Percentiles rank a stretch among this genome's conserved stretches.
These are phyloP conservation scores for Trichoderma cornu-damae DNA, from an alignment of 2,329 filamentous ascomycete species.

Conservation along the genomic window DNA sequence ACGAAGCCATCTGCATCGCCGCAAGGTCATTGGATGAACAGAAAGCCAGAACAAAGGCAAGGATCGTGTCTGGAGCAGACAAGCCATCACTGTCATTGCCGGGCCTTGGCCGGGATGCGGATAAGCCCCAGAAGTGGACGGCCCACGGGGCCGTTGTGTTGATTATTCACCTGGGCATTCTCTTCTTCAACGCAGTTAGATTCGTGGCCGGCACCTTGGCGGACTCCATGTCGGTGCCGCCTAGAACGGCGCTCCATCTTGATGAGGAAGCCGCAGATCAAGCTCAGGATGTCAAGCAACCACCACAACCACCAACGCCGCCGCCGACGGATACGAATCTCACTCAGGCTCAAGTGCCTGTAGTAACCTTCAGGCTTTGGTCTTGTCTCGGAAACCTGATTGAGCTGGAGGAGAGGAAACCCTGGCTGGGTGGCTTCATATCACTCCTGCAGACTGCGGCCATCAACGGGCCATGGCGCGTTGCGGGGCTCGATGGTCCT, in stretches of 20 bases:
- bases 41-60: conserved; percentile 23
- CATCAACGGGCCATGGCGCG: conserved; percentile 65
- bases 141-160: conserved; percentile 50
- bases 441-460: conserved; percentile 71
- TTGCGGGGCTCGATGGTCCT: conserved; percentile 69
- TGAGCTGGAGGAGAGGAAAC: conserved; percentile 76
- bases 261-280: conserved; percentile 19
- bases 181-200: conserved; percentile 59
- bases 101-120: conserved; percentile 7
- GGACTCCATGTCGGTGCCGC: conserved; percentile 62
- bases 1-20: conserved; percentile 74
- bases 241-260: conserved; percentile 34
- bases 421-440: conserved; percentile 75
- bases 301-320: not conserved
- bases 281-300: not conserved
- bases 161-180: conserved; percentile 50
- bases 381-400: conserved; percentile 66
- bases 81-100: not conserved
- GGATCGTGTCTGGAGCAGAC: conserved; percentile 20
- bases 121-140: conserved; percentile 33
- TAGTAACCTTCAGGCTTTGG: conserved; percentile 75
- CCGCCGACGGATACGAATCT: not conserved
- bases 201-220: conserved; percentile 59
- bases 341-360: conserved; percentile 48
- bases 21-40: conserved; percentile 39